Evolutionary conservation across 2,329 filamentous ascomycete genomes (phyloP).

Genomic region (Fusarium secorum): DNA sequence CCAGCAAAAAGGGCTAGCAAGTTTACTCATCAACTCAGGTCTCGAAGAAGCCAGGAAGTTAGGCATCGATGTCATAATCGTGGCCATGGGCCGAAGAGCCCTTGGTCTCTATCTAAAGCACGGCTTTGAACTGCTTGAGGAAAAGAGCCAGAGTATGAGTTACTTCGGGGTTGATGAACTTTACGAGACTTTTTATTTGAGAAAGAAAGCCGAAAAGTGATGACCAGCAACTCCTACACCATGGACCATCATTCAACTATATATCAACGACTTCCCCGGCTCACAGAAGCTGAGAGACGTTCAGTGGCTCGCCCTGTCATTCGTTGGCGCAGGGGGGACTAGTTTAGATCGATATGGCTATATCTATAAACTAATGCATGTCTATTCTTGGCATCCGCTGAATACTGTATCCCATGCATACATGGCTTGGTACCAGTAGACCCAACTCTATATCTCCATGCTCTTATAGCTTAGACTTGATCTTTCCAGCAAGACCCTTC

Average conservation of each 20-base stretch:
- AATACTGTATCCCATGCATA: not conserved
- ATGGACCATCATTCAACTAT: not conserved
- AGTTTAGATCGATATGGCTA: not conserved
- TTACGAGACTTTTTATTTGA: constrained; percentile 28
- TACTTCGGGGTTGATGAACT: not conserved
- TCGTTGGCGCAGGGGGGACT: not conserved
- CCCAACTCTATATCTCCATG: too few relatives aligned
- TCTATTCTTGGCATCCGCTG: not conserved
- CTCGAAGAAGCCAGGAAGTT: constrained; percentile 27
- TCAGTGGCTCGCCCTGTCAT: too few relatives aligned
- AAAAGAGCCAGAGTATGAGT: constrained; percentile 3
- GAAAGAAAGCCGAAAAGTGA: not conserved
- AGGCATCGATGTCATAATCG: constrained; percentile 21
- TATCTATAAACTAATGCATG: not conserved
- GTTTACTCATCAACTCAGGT: constrained; percentile 35
- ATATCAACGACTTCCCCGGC: not conserved
- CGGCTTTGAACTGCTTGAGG: constrained; percentile 27
- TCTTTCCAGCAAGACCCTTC: not conserved
- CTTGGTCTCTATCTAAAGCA: constrained; percentile 27
- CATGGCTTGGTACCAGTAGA: not conserved
- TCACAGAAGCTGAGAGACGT: not conserved
- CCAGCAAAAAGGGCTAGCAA: constrained; percentile 29
- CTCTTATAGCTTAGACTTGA: constrained; percentile 8
- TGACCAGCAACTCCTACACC: not conserved
- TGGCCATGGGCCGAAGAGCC: constrained; percentile 31